Base-by-base conservation (phyloP, 2,329 filamentous ascomycete genomes). In the Fusarium newnesense region DNA sequence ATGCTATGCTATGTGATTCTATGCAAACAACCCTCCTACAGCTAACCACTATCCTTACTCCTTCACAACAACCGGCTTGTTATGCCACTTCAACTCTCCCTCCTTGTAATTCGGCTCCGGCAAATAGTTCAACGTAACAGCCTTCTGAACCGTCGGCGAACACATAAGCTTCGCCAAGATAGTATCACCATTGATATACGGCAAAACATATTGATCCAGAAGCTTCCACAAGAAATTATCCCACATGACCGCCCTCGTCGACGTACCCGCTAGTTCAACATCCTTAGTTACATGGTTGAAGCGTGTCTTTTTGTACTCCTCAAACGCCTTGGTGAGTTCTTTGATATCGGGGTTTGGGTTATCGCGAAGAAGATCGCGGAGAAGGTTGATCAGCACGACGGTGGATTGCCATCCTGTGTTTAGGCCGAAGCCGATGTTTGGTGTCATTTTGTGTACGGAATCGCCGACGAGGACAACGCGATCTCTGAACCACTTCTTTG, bases 341-440 rank as follows among this genome's bases (percentile, higher is more conserved):
- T 72, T 44, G 7, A 64, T 47, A 19, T 62, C 42, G 0, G 72
- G 72, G 19, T 30, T 61, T 0, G 56, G 40, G 2, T 56, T 60
- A 4, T 52, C 28, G 5, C 43, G 42, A 10, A 72, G 13, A 9
- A 74, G 64, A 4, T 34, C 46, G 12, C 46, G 46, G 9, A 74
- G 44, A 24, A 64, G 42, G 15, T 74, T 74, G 46, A 68, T 67
- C 7, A 74, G 21, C 0, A 68, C 54, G 4, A 62, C 68, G 5
- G 66, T 62, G 9, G 71, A 71, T 26, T 73, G 71, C 70, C 71
- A 73, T 9, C 73, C 74, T 7, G 69, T 67, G 49, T 75, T 75
- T 13, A 75, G 46, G 5, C 74, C 63, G 12, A 75, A 71, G 0
- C 74, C 74, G 0, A 73, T 60, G 11, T 75, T 75, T 0, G 74